phyloP scores from a whole-genome alignment of 805 yeast genomes.

The Ogataea polymorpha region DNA sequence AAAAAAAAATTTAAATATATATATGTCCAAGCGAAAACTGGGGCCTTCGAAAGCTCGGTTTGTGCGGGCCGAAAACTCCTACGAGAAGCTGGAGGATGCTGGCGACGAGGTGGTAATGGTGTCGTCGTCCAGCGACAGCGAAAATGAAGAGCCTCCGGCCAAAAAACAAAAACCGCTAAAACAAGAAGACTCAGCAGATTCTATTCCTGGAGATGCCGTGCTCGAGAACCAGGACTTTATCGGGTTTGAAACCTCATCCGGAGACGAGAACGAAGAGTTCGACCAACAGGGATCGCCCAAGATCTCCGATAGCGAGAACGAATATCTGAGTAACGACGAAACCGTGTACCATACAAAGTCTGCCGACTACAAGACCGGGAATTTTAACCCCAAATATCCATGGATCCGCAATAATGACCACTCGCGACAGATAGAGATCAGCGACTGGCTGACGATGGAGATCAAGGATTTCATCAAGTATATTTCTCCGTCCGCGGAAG shows the following conservation, averaged over 20 bases:
- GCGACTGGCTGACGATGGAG: conserved; percentile 85
- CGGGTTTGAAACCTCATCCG: conserved; percentile 51
- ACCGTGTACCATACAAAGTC: conserved; percentile 28
- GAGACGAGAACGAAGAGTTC: conserved; percentile 31
- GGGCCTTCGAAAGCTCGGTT: conserved; percentile 2
- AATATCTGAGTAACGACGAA: conserved; percentile 46
- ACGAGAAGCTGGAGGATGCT: conserved; percentile 1
- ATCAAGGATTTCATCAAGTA: conserved; percentile 81
- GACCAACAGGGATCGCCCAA: conserved; percentile 33
- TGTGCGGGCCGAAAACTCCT: conserved; percentile 7
- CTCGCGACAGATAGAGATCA: conserved; percentile 68
- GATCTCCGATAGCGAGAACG: conserved; percentile 32
- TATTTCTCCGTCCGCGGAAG: conserved; percentile 78
- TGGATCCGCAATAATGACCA: conserved; percentile 83
- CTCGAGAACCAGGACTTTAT: conserved; percentile 51
- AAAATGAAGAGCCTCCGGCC: conserved; percentile 12
- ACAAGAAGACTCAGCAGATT: not conserved
- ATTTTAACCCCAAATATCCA: conserved; percentile 46
- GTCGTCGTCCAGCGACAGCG: conserved; percentile 8
- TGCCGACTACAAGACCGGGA: conserved; percentile 25
- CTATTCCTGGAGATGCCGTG: conserved; percentile 32
- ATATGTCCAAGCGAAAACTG: conserved; percentile 6
- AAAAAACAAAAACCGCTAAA: conserved; percentile 7
- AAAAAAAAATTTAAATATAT: conserved; percentile 3
- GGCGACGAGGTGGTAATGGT: conserved; percentile 4